A percentile compares a stretch with the other conserved stretches of the same genome.
phyloP scores from a whole-genome alignment of 495 filamentous ascomycete species.

The Clavariopsis aquatica region DNA sequence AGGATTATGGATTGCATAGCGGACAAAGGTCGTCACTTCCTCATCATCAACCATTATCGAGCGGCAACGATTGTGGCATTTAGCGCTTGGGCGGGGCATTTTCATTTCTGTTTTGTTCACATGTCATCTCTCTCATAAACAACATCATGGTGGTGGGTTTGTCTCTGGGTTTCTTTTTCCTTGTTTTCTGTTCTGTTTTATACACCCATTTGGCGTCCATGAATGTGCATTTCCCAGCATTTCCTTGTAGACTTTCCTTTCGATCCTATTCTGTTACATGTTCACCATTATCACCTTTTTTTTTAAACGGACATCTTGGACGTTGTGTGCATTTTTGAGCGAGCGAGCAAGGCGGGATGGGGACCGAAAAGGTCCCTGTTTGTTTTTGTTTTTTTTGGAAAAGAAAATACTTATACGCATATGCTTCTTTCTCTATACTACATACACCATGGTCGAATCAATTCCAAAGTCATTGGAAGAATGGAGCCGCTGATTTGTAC shows the following conservation, averaged over 20 bases:
- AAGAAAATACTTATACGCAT: constrained; percentile 18
- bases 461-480: not conserved
- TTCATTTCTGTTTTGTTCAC: constrained; percentile 18
- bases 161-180: constrained; percentile 18
- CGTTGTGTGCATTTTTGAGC: constrained; percentile 29
- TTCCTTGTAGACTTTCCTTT: constrained; percentile 13
- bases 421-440: constrained; percentile 10
- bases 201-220: constrained; percentile 34
- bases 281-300: constrained; percentile 12
- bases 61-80: constrained; percentile 40
- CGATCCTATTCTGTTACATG: constrained; percentile 11
- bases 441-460: constrained; percentile 1
- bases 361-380: not conserved
- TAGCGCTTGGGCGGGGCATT: constrained; percentile 31
- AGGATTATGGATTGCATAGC: constrained; percentile 27
- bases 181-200: constrained; percentile 21
- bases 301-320: not conserved
- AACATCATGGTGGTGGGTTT: constrained; percentile 28
- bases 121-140: constrained; percentile 8
- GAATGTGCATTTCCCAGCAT: constrained; percentile 35
- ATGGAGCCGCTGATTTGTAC: not conserved
- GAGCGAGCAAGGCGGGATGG: constrained; percentile 11
- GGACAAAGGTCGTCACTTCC: constrained; percentile 11
- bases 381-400: constrained; percentile 7
- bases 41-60: constrained; percentile 17